Base-by-base conservation (phyloP, 2,329 filamentous ascomycete genomes). In the Acrocalymma vagum region DNA sequence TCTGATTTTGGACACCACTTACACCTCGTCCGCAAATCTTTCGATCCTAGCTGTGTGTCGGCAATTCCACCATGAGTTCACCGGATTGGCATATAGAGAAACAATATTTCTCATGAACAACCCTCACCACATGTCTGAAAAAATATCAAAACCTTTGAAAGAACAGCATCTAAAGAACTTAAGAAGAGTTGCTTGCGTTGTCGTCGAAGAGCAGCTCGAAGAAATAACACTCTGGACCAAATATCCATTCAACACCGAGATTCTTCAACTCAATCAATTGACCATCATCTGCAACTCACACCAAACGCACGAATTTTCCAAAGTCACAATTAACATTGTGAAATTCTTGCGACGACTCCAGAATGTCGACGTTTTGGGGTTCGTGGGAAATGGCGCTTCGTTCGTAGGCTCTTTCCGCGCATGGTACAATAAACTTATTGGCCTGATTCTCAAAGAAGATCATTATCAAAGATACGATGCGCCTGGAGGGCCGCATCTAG, bases 401-500 rank as follows among this genome's bases (percentile, higher is more conserved):
- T 60, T 71, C 25, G 70, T 70, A 35, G 64, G 65, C 2, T 55
- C 52, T 26, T 68, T 73, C 37, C 62, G 63, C 29, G 64, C 60
- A 8, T 72, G 70, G 69, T 69, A 60, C 29, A 68, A 70, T 30
- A 51, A 61, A 1, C 50, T 76, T 0, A 42, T 73, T n/a, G 69
- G 68, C 1, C 45, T 67, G 13, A 59, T 75, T 5, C 42, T 75
- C 45, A 72, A 72, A 36, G 58, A 65, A 16, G 72, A 76, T 46
- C 71, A 73, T 44, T 57, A 60, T 10, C 60, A 72, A 33, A 53
- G 72, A 26, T 75, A 72, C 42, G 65, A 69, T 33, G 60, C 53
- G 1, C 47, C 43, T 2, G 37, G 31, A 8, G 63, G 62, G 3
- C 59, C 63, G 0, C 47, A 55, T 11, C n/a, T 53, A 4, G 69